Percentiles rank a stretch among this genome's conserved stretches.
phyloP scores from a whole-genome alignment of 257 asterid genomes.

The Anisodus acutangulus region DNA sequence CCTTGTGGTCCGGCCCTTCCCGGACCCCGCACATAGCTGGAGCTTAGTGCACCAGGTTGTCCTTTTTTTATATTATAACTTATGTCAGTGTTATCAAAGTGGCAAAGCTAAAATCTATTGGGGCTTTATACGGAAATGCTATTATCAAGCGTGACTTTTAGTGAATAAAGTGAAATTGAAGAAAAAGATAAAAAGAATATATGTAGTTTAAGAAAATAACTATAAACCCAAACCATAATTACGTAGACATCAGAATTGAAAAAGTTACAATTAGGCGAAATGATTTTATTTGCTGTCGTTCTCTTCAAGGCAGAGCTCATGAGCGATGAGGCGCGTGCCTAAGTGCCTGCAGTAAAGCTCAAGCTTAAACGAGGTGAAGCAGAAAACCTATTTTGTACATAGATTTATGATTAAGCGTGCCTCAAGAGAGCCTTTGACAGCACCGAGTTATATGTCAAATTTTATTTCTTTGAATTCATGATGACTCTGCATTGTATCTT shows the following conservation, averaged over 20 bases:
- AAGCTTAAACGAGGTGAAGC: neutral
- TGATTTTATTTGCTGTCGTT: neutral
- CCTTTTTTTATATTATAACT: neutral
- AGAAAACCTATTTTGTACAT: neutral
- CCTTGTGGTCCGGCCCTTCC: too few relatives aligned
- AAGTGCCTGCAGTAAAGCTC: neutral
- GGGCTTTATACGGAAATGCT: neutral
- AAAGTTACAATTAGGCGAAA: neutral
- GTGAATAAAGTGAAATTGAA: neutral
- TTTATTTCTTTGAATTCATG: neutral
- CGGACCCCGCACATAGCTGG: too few relatives aligned
- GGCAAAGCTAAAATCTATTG: neutral
- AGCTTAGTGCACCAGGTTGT: too few relatives aligned
- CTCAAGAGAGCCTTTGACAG: too few relatives aligned
- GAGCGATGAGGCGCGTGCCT: neutral
- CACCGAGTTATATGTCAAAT: too few relatives aligned
- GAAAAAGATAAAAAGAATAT: neutral
- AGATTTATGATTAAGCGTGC: neutral
- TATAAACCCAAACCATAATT: neutral
- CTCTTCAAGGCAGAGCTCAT: neutral
- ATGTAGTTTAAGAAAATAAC: neutral
- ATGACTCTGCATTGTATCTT: neutral
- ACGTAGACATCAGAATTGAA: neutral
- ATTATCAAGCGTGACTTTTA: neutral
- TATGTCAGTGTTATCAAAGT: neutral